phyloP scores from a whole-genome alignment of 1,139 yeast species.

The Blastobotrys illinoisensis region DNA sequence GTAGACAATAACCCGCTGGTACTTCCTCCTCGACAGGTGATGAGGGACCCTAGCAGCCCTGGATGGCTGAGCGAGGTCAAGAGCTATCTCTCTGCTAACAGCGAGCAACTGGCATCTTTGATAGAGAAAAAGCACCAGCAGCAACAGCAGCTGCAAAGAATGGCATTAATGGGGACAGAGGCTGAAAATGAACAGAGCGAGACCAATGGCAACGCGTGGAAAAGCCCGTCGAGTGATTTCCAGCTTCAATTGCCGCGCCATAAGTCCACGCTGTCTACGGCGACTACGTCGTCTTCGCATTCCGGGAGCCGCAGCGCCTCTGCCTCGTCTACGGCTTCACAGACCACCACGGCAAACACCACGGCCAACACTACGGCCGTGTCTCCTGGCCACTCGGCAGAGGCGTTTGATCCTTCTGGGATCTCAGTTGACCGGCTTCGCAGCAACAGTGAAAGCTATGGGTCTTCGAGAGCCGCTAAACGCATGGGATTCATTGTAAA shows the following conservation, averaged over 20 bases:
- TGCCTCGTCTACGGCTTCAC: background rate
- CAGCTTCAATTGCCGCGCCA: background rate
- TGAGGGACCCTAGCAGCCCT: conserved; percentile 35
- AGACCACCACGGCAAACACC: background rate
- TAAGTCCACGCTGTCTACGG: background rate
- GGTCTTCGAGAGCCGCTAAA: conserved; percentile 45
- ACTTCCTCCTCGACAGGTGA: conserved; percentile 42
- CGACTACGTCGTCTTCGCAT: background rate
- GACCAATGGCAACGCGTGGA: background rate
- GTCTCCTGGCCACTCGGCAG: background rate
- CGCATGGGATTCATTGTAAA: conserved; percentile 31
- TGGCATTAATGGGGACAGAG: conserved; percentile 12
- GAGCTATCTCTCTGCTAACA: conserved; percentile 34
- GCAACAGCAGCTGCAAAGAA: conserved; percentile 2
- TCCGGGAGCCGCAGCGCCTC: background rate
- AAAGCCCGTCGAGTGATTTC: background rate
- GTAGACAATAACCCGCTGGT: conserved; percentile 63
- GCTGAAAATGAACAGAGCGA: background rate
- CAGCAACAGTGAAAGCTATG: conserved; percentile 52
- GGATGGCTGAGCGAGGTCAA: conserved; percentile 39
- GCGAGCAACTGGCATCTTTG: conserved; percentile 13
- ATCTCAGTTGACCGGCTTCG: conserved; percentile 41
- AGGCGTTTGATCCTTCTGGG: background rate
- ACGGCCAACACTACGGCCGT: background rate
- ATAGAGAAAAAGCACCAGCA: conserved; percentile 6